Percentiles rank a stretch among this genome's conserved stretches.
Conservation (phyloP, 108 stramenopile genomes). For the Stephanodiscus triporus region DNA sequence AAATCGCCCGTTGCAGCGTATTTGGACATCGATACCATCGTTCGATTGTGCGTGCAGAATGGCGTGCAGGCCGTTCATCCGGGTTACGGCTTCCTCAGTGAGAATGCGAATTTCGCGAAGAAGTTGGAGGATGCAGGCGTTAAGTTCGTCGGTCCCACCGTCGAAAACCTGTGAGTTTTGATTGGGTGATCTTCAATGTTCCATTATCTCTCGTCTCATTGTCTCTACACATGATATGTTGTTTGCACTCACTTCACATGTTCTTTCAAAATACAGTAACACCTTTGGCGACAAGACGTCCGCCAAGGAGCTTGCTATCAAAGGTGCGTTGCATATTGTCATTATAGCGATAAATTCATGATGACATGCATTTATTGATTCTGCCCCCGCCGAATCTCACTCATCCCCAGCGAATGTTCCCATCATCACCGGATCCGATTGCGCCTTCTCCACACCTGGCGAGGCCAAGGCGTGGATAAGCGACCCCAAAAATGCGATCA, state of each 20-base stretch:
- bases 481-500: conserved; percentile 73
- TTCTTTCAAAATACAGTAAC: conserved; percentile 13
- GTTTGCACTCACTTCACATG: background rate
- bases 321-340: background rate
- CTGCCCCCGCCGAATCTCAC: no score
- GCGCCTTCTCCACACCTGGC: conserved; percentile 77
- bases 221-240: background rate
- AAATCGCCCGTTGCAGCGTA: conserved; percentile 92
- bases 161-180: conserved; percentile 67
- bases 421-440: conserved; percentile 91
- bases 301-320: conserved; percentile 88
- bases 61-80: conserved; percentile 89
- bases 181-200: background rate
- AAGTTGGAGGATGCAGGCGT: conserved; percentile 76
- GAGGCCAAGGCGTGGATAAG: conserved; percentile 84
- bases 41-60: conserved; percentile 81
- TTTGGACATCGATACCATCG: conserved; percentile 84
- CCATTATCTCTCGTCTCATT: background rate
- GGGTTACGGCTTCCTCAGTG: conserved; percentile 92
- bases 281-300: conserved; percentile 92
- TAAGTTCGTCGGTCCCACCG: conserved; percentile 93
- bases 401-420: conserved; percentile 64
- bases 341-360: background rate
- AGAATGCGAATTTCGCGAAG: conserved; percentile 85
- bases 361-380: no score